phyloP scores from a whole-genome alignment of 2,329 filamentous ascomycete species.

The Blastomyces gilchristii region DNA sequence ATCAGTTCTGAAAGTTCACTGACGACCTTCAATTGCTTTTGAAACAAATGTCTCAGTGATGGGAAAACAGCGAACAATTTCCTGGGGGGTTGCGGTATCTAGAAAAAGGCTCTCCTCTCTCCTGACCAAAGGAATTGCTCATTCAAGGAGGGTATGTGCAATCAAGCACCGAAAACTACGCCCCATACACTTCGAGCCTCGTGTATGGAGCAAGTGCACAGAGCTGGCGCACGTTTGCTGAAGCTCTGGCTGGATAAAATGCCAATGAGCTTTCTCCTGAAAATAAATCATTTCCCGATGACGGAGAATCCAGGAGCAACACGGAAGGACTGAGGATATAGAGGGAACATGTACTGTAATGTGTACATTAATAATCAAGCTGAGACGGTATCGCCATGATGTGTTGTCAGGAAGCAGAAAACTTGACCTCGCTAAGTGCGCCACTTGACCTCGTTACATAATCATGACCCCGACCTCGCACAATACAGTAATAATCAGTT shows the following conservation, averaged over 20 bases:
- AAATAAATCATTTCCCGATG: not conserved
- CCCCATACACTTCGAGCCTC: not conserved
- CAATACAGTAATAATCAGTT: too few species aligned
- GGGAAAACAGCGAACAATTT: not conserved
- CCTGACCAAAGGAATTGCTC: not conserved
- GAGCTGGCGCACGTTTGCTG: not conserved
- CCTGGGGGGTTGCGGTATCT: not conserved
- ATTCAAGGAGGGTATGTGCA: not conserved
- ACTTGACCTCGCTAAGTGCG: too few species aligned
- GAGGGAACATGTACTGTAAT: too few species aligned
- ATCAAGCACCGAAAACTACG: not conserved
- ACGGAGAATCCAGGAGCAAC: not conserved
- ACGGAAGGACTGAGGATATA: too few species aligned
- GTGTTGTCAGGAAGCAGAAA: too few species aligned
- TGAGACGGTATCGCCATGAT: too few species aligned
- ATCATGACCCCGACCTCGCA: too few species aligned
- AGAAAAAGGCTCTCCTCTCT: not conserved
- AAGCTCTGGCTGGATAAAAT: not conserved
- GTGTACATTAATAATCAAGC: too few species aligned
- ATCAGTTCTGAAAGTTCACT: not conserved
- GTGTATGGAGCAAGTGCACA: not conserved
- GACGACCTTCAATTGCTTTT: not conserved
- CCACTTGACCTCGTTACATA: too few species aligned
- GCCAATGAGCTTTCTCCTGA: not conserved
- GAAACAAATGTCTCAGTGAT: not conserved